Evolutionary conservation across 805 yeast genomes (phyloP).

Genomic region (Wickerhamomyces subpelliculosus): DNA sequence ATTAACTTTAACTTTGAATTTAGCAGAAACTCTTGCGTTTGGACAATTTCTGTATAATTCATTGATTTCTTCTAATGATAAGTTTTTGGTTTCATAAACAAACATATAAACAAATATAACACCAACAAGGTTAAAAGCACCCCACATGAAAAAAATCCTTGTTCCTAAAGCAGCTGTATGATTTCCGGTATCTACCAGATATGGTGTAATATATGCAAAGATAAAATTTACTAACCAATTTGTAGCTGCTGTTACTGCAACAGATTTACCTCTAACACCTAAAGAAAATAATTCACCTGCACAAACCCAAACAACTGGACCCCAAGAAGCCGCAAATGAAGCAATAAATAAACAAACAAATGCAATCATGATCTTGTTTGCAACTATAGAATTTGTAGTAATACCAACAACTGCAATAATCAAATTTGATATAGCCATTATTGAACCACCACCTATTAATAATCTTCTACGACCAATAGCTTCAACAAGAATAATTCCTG

Average conservation of each 20-base stretch:
- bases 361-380: constrained; percentile 49
- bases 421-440: constrained; percentile 65
- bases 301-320: constrained; percentile 73
- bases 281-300: constrained; percentile 62
- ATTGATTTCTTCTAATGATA: constrained; percentile 76
- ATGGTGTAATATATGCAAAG: constrained; percentile 72
- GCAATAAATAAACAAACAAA: constrained; percentile 71
- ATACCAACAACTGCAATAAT: constrained; percentile 63
- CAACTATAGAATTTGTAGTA: constrained; percentile 36
- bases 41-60: constrained; percentile 59
- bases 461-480: constrained; percentile 72
- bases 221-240: constrained; percentile 77
- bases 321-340: constrained; percentile 78
- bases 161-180: constrained; percentile 67
- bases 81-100: constrained; percentile 76
- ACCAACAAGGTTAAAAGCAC: constrained; percentile 55
- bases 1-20: constrained; percentile 26
- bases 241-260: constrained; percentile 67
- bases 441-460: constrained; percentile 63
- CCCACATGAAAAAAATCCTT: constrained; percentile 76
- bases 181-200: constrained; percentile 58
- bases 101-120: constrained; percentile 55
- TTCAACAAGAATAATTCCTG: constrained; percentile 77
- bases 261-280: constrained; percentile 71
- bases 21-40: constrained; percentile 42